phyloP scores from a whole-genome alignment of 2,329 filamentous ascomycete genomes.

The Clarireedia sp. region DNA sequence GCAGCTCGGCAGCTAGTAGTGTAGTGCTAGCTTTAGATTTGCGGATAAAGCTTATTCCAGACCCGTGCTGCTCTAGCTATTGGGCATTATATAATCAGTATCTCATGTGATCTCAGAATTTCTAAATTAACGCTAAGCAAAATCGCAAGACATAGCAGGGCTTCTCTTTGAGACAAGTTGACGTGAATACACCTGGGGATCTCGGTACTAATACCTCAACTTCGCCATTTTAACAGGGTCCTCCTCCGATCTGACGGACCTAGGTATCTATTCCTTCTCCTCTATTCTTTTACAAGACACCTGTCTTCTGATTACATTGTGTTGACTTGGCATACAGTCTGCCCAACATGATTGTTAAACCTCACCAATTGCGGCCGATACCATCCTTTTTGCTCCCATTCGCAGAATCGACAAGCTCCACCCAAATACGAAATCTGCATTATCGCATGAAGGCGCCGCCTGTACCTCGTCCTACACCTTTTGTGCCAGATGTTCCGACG shows the following conservation, averaged over 20 bases:
- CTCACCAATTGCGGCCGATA: constrained; percentile 21
- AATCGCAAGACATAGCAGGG: too few species aligned
- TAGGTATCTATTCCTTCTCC: neutral
- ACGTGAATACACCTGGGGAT: neutral
- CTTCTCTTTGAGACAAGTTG: neutral
- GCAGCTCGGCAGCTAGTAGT: neutral
- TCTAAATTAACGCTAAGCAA: too few species aligned
- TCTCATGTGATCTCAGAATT: neutral
- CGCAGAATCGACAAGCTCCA: constrained; percentile 21
- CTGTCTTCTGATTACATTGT: neutral
- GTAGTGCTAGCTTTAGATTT: too few species aligned
- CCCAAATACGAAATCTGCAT: constrained; percentile 34
- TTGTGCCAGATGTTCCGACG: constrained; percentile 75
- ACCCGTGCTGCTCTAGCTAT: too few species aligned
- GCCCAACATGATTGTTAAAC: constrained; percentile 25
- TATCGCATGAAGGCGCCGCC: constrained; percentile 31
- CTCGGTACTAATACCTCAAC: neutral
- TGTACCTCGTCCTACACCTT: constrained; percentile 67
- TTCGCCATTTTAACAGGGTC: neutral
- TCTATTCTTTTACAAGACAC: neutral
- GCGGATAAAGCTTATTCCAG: too few species aligned
- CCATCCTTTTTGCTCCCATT: constrained; percentile 28
- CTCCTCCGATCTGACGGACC: neutral
- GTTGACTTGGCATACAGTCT: constrained; percentile 8
- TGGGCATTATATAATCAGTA: neutral